Conservation (phyloP, 176 grass and related monocot species). For the Zoysia japonica region DNA sequence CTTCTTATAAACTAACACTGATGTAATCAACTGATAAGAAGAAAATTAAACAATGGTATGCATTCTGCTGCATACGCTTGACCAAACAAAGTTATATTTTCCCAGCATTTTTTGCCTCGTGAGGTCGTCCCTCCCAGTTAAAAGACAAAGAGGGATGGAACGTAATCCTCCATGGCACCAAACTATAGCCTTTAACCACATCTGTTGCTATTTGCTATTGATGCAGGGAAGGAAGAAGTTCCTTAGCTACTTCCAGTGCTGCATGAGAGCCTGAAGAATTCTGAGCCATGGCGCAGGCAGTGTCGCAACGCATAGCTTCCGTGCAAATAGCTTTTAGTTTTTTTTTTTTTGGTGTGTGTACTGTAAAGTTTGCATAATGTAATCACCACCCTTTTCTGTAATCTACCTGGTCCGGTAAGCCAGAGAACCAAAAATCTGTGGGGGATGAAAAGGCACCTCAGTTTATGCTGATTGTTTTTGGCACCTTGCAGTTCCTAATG, state of each 20-base stretch:
- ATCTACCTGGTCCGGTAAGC: background rate
- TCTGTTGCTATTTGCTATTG: constrained; percentile 21
- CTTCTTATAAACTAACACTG: background rate
- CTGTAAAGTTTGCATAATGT: constrained; percentile 50
- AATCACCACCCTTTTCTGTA: constrained; percentile 28
- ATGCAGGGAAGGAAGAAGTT: constrained; percentile 87
- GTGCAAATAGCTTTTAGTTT: constrained; percentile 43
- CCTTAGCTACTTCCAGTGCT: constrained; percentile 84
- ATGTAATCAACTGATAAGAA: constrained; percentile 7
- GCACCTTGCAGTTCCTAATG: constrained; percentile 14
- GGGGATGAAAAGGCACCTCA: background rate
- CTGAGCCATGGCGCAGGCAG: background rate
- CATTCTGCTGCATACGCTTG: background rate
- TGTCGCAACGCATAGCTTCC: constrained; percentile 17
- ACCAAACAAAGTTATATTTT: background rate
- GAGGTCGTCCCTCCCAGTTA: no score
- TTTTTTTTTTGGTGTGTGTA: background rate
- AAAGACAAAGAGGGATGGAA: background rate
- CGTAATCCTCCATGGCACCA: background rate
- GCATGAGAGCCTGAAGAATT: constrained; percentile 61
- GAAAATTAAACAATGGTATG: background rate
- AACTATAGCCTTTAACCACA: constrained; percentile 1
- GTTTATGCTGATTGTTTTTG: constrained; percentile 18
- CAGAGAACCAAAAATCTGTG: constrained; percentile 1
- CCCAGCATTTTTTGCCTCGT: background rate